Percentiles rank a stretch among this genome's conserved stretches.
These are phyloP conservation scores for Podaxis mareebaensis DNA, from an alignment of 768 basidiomycete genomes.

Conservation along the genomic window DNA sequence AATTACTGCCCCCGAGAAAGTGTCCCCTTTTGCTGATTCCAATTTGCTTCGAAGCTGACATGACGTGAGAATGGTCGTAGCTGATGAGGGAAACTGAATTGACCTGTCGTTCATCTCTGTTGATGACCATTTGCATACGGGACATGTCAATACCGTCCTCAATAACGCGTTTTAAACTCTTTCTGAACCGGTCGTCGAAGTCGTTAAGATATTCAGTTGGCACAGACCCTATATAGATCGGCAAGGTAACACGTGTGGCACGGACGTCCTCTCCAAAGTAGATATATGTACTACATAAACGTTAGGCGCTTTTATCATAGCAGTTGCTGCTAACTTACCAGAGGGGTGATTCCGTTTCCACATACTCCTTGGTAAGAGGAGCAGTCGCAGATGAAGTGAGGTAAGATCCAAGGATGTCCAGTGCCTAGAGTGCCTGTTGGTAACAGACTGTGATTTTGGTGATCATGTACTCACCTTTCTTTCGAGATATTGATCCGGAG, in stretches of 20 bases:
- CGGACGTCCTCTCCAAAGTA: slow-evolving; percentile 80
- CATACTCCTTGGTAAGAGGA: slow-evolving; percentile 86
- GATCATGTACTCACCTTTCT: slow-evolving; percentile 48
- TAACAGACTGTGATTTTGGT: not conserved
- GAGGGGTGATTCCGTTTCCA: slow-evolving; percentile 87
- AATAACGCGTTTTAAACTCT: slow-evolving; percentile 68
- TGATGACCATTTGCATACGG: slow-evolving; percentile 83
- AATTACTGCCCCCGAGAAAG: slow-evolving; percentile 74
- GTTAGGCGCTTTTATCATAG: not conserved
- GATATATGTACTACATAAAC: slow-evolving; percentile 67
- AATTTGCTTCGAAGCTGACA: slow-evolving; percentile 76
- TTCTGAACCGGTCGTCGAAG: slow-evolving; percentile 68
- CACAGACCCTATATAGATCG: slow-evolving; percentile 81
- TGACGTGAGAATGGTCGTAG: slow-evolving; percentile 12
- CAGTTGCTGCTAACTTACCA: slow-evolving; percentile 51
- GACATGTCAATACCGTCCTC: slow-evolving; percentile 85
- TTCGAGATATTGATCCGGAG: slow-evolving; percentile 68
- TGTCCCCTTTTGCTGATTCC: slow-evolving; percentile 81
- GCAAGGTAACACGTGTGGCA: slow-evolving; percentile 69
- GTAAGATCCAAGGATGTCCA: slow-evolving; percentile 86
- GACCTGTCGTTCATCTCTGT: slow-evolving; percentile 87
- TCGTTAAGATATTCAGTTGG: slow-evolving; percentile 76
- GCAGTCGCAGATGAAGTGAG: slow-evolving; percentile 83
- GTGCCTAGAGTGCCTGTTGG: slow-evolving; percentile 47
- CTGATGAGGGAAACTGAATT: slow-evolving; percentile 15